phyloP scores from a whole-genome alignment of 805 yeast species.

The Spathaspora passalidarum region DNA sequence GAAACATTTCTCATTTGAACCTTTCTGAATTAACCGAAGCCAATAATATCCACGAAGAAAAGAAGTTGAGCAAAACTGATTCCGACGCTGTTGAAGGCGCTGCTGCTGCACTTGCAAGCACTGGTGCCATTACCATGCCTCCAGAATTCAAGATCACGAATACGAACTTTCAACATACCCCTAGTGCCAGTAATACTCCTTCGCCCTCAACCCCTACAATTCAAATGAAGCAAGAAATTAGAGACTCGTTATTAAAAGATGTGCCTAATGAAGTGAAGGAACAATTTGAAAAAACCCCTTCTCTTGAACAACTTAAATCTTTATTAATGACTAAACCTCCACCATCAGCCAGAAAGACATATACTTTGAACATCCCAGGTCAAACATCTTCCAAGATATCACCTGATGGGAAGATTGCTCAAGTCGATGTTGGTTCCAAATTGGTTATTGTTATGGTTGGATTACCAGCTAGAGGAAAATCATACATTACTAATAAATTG shows the following conservation, averaged over 20 bases:
- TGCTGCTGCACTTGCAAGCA: not conserved
- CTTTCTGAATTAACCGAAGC: conserved; percentile 28
- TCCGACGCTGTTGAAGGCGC: not conserved
- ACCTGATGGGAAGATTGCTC: conserved; percentile 68
- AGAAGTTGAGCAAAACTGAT: not conserved
- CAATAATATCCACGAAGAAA: conserved; percentile 4
- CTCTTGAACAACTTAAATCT: conserved; percentile 36
- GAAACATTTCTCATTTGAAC: conserved; percentile 39
- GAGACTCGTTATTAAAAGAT: conserved; percentile 30
- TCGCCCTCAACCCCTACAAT: not conserved
- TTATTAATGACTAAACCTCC: conserved; percentile 35
- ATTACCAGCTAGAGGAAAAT: conserved; percentile 91
- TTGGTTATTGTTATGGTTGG: conserved; percentile 97
- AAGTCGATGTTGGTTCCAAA: conserved; percentile 73
- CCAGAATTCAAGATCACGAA: not conserved
- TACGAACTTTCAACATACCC: not conserved
- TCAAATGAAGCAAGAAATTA: conserved; percentile 18
- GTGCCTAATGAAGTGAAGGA: conserved; percentile 32
- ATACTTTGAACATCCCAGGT: conserved; percentile 90
- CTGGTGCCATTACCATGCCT: not conserved
- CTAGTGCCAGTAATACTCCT: not conserved
- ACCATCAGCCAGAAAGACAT: conserved; percentile 55
- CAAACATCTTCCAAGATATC: conserved; percentile 76
- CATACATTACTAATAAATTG: conserved; percentile 87
- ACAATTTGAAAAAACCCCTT: conserved; percentile 39